Percentiles rank a stretch among this genome's conserved stretches.
phyloP scores from a whole-genome alignment of 768 basidiomycete species.

The Roridomyces roridus region DNA sequence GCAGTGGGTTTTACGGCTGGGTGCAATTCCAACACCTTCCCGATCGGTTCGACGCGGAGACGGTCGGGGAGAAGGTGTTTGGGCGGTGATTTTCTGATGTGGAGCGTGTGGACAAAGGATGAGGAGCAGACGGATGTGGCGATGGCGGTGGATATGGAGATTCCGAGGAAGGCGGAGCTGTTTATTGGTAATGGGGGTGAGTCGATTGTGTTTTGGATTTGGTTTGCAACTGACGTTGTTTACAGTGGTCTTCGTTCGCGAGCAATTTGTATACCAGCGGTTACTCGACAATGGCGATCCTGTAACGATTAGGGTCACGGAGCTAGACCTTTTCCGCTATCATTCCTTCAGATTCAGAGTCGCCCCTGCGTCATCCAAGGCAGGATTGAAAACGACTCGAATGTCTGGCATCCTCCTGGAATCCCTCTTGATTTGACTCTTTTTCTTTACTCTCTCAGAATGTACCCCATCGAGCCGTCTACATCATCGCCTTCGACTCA shows the following conservation, averaged over 20 bases:
- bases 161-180: slow-evolving; percentile 53
- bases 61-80: slow-evolving; percentile 20
- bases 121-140: slow-evolving; percentile 53
- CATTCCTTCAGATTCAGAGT: no score
- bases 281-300: slow-evolving; percentile 48
- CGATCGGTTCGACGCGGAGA: slow-evolving; percentile 28
- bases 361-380: no score
- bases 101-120: slow-evolving; percentile 28
- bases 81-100: slow-evolving; percentile 32
- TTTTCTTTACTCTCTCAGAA: no score
- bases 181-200: slow-evolving; percentile 64
- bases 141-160: slow-evolving; percentile 64
- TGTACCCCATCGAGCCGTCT: no score
- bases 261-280: slow-evolving; percentile 55
- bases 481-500: no score
- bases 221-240: slow-evolving; percentile 8
- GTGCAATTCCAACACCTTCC: slow-evolving; percentile 28
- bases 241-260: slow-evolving; percentile 56
- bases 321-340: no score
- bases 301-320: slow-evolving; percentile 50
- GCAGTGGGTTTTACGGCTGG: slow-evolving; percentile 26
- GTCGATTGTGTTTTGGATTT: slow-evolving; percentile 30
- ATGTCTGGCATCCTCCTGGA: no score
- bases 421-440: no score
- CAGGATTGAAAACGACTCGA: no score